Base-by-base conservation (phyloP, 441 rosid genomes). In the Flueggea neowawraea region DNA sequence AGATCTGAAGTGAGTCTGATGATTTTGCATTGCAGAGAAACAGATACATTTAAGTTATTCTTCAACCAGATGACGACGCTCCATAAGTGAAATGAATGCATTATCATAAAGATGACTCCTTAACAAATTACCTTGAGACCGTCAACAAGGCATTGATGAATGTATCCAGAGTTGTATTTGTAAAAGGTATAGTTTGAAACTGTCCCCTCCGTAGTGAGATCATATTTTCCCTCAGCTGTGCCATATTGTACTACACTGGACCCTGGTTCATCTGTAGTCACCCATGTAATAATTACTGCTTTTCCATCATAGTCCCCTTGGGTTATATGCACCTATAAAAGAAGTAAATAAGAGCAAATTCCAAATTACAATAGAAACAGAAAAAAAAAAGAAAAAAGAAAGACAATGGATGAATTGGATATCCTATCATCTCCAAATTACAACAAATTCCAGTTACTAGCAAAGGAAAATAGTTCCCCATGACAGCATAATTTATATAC, bases 301-400 rank as follows among this genome's bases (percentile, higher is more conserved):
- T 77, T 88, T 49, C 99, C 99, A 63, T 86, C 82, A 63, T 95
- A 89, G 72, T 95, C 97, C 57, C 98, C 98, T 82, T 95, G 99
- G 15, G 97, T 91, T 64, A 95, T 86, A 79, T 78, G 99, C 22
- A 95, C 99, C 96, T 90, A 60, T 15, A 33, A 15, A 33, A 28
- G 16, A 12, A 52, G 11, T 31, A 15, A 15, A 62, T 54, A 43
- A 41, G 28, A 22, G 28, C 41, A 68, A 66, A 67, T 11, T 31
- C 31, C 0, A 62, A 32, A 48, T 54, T 22, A 43, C 9, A 39
- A 4, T 15, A 58, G 12, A 11, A n/a, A 50, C 10, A 60, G 15
- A 28, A 39, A 52, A 16, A 12, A 44, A 32, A 48, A 7, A 5
- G 0, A 36, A n/a, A n/a, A n/a, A n/a, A n/a, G n/a, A n/a, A n/a